Percentiles rank a stretch among this genome's conserved stretches.
These are phyloP conservation scores for Friedmanniomyces simplex DNA, from an alignment of 495 filamentous ascomycete species.

Conservation along the genomic window DNA sequence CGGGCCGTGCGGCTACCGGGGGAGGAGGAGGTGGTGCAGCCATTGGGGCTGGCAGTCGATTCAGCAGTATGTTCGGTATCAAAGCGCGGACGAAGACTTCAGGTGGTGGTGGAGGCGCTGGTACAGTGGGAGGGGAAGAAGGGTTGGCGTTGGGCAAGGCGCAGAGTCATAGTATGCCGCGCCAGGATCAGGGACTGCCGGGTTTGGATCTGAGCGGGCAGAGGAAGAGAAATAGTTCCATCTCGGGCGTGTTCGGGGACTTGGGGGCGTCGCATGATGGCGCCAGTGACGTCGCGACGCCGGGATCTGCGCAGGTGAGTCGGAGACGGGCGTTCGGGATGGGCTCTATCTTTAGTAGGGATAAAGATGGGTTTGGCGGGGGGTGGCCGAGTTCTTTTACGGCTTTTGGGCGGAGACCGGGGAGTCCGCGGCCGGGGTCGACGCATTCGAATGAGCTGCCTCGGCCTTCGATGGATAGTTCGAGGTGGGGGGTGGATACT, in stretches of 20 bases:
- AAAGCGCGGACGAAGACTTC: slow-evolving; percentile 31
- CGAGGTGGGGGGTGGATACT: slow-evolving; percentile 23
- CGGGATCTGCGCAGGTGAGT: background rate
- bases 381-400: slow-evolving; percentile 20
- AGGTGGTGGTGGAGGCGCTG: background rate
- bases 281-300: background rate
- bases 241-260: slow-evolving; percentile 10
- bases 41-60: slow-evolving; percentile 23
- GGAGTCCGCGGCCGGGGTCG: slow-evolving; percentile 28
- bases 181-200: slow-evolving; percentile 23
- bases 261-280: background rate
- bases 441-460: slow-evolving; percentile 31
- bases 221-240: slow-evolving; percentile 20
- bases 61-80: slow-evolving; percentile 31
- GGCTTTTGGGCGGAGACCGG: slow-evolving; percentile 19
- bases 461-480: slow-evolving; percentile 28
- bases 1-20: slow-evolving; percentile 20
- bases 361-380: slow-evolving; percentile 12
- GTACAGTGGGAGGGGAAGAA: slow-evolving; percentile 11
- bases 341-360: slow-evolving; percentile 10
- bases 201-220: slow-evolving; percentile 3
- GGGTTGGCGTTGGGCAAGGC: slow-evolving; percentile 27
- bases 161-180: slow-evolving; percentile 32
- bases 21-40: slow-evolving; percentile 1
- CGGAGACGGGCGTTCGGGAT: slow-evolving; percentile 9